Conservation (phyloP, 2,329 filamentous ascomycete species). For the Fusarium penzigii region DNA sequence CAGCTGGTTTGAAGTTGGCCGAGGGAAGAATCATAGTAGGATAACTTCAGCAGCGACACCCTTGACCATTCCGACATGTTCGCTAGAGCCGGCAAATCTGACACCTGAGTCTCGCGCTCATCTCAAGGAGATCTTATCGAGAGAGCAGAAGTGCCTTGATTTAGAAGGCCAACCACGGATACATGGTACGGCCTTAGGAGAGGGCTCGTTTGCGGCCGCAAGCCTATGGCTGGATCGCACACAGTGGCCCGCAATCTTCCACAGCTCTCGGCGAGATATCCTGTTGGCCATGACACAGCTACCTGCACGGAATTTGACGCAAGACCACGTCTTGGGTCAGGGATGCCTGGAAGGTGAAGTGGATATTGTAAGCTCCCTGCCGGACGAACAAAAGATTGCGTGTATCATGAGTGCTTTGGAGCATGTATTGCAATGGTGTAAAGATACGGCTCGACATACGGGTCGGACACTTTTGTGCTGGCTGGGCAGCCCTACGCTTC, state of each 20-base stretch:
- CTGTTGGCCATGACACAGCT: background rate
- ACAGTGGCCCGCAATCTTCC: constrained; percentile 1
- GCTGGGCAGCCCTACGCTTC: background rate
- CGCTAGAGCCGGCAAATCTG: background rate
- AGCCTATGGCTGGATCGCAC: constrained; percentile 2
- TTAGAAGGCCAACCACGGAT: background rate
- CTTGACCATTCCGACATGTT: background rate
- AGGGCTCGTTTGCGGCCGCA: constrained; percentile 2
- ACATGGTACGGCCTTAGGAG: background rate
- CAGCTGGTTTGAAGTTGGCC: background rate
- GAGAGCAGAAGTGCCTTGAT: background rate
- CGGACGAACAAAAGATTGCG: constrained; percentile 2
- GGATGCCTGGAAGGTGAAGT: background rate
- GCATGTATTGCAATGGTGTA: background rate
- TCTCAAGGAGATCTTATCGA: background rate
- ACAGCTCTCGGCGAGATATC: background rate
- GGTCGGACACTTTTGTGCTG: background rate
- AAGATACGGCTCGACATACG: background rate
- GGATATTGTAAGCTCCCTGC: background rate
- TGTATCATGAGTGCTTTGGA: constrained; percentile 2
- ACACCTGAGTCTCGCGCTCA: background rate
- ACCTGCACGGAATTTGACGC: background rate
- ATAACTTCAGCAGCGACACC: background rate
- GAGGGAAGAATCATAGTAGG: background rate
- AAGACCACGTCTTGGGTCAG: background rate